Conservation (phyloP, 768 basidiomycete genomes). For the Filobasidium wieringae region DNA sequence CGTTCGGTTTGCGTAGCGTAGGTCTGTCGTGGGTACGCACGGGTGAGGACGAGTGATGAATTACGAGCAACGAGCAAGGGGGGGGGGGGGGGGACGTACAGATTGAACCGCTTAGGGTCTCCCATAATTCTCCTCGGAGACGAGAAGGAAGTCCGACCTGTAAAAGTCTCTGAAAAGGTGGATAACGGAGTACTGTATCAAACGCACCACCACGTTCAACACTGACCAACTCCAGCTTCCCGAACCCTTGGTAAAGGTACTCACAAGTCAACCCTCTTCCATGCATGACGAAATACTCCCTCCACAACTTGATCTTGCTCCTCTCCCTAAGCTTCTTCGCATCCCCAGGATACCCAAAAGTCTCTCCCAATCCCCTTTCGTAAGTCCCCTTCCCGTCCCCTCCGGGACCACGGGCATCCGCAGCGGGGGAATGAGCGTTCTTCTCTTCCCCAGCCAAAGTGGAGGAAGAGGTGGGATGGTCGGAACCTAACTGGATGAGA, state of each 20-base stretch:
- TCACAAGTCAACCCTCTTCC: conserved; percentile 77
- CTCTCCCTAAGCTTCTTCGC: conserved; percentile 38
- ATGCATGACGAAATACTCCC: conserved; percentile 71
- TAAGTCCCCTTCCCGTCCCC: conserved; percentile 36
- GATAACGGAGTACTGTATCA: conserved; percentile 74
- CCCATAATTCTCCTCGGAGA: conserved; percentile 95
- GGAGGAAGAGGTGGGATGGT: not conserved
- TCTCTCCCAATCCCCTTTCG: conserved; percentile 36
- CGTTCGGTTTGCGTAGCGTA: conserved; percentile 77
- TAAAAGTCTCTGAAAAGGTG: conserved; percentile 89
- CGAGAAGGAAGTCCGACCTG: conserved; percentile 94
- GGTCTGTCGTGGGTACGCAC: conserved; percentile 38
- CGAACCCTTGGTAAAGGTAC: conserved; percentile 4
- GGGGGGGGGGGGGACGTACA: conserved; percentile 36
- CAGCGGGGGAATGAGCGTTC: conserved; percentile 18
- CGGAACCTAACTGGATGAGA: conserved; percentile 27
- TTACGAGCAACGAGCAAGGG: not conserved
- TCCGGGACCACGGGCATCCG: conserved; percentile 38
- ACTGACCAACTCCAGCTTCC: not conserved
- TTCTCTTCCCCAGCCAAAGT: not conserved
- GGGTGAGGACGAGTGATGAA: not conserved
- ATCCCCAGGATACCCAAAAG: conserved; percentile 40
- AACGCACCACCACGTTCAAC: not conserved
- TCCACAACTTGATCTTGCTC: conserved; percentile 87
- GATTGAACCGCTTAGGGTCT: conserved; percentile 84